Conservation (phyloP, 768 basidiomycete species). For the Pleurotus cornucopiae region DNA sequence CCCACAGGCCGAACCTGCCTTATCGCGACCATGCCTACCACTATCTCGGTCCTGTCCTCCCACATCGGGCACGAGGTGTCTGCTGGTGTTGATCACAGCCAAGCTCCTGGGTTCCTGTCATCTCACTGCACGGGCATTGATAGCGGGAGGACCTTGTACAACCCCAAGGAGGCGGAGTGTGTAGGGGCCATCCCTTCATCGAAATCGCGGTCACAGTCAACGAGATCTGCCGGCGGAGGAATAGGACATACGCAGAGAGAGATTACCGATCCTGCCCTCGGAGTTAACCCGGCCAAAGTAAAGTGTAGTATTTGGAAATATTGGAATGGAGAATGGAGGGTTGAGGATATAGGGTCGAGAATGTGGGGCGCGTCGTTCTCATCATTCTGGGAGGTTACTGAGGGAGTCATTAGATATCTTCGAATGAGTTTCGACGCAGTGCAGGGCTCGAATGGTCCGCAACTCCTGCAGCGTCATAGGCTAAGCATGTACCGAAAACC, state of each 20-base stretch:
- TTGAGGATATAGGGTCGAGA: no score
- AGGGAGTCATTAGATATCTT: background rate
- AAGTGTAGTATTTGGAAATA: background rate
- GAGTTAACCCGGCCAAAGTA: background rate
- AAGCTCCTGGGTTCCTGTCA: background rate
- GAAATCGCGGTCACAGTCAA: background rate
- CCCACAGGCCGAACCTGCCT: constrained; percentile 4
- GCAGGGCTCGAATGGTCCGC: background rate
- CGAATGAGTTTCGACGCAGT: background rate
- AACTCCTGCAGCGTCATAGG: background rate
- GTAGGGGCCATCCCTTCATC: background rate
- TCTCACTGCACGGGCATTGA: background rate
- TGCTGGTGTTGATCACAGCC: background rate
- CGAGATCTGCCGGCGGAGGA: background rate
- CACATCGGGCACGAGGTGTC: background rate
- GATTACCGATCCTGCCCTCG: background rate
- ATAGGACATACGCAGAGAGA: background rate
- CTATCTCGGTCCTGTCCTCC: background rate
- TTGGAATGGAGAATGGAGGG: background rate
- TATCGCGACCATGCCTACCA: background rate
- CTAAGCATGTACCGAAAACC: no score
- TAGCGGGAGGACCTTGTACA: background rate
- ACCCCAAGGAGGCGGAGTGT: background rate
- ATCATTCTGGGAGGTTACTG: background rate
- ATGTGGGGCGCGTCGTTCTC: no score